Conservation (phyloP, 2,329 filamentous ascomycete genomes). For the Aspergillus arachidicola region DNA sequence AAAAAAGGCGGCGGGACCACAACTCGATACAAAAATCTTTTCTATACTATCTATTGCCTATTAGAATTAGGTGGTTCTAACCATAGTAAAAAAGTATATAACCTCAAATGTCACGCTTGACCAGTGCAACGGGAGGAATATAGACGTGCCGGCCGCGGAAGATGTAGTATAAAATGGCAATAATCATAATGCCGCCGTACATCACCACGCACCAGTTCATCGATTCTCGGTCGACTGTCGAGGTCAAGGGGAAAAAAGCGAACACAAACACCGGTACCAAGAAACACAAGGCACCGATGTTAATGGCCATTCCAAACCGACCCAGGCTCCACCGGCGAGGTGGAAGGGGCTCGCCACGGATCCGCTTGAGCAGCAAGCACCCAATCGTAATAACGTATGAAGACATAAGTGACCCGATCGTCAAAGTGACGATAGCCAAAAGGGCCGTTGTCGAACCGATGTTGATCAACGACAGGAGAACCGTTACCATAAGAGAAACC, state of each 20-base stretch:
- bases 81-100: background rate
- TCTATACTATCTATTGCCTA: background rate
- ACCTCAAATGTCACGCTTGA: slow-evolving; percentile 21
- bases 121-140: slow-evolving; percentile 26
- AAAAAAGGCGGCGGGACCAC: too few species aligned
- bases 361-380: slow-evolving; percentile 39
- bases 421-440: slow-evolving; percentile 57
- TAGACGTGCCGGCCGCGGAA: slow-evolving; percentile 40
- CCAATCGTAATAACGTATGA: slow-evolving; percentile 53
- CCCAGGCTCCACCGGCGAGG: slow-evolving; percentile 39
- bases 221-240: slow-evolving; percentile 25
- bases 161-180: slow-evolving; percentile 41
- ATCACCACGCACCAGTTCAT: slow-evolving; percentile 47
- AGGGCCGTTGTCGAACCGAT: slow-evolving; percentile 56
- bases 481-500: slow-evolving; percentile 35
- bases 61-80: background rate
- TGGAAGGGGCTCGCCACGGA: slow-evolving; percentile 34
- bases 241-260: slow-evolving; percentile 40
- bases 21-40: background rate
- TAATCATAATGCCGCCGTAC: slow-evolving; percentile 39
- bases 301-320: slow-evolving; percentile 35
- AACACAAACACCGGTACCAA: slow-evolving; percentile 39
- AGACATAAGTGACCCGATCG: slow-evolving; percentile 53
- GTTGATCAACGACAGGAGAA: slow-evolving; percentile 52
- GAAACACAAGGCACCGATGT: slow-evolving; percentile 38